Evolutionary conservation across 257 asterid species (phyloP), one percentile per base, ranked within the genome.

Genomic region (Salvia splendens): DNA sequence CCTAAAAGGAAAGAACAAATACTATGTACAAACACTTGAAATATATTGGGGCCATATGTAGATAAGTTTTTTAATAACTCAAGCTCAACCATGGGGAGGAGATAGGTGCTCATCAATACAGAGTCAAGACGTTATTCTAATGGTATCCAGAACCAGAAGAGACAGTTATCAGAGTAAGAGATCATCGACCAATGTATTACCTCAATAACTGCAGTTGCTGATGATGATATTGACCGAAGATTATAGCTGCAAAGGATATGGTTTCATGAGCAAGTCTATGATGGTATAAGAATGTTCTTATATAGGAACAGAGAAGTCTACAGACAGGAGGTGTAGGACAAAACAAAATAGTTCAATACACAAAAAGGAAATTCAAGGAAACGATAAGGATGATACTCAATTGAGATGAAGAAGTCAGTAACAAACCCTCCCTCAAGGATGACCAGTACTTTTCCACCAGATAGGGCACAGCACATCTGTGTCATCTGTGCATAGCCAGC

Each of bases 401-500:
- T 62, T 49, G 24, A 49, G 69, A 75, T 15, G 66, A 47, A 71
- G 62, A 24, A 72, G 52, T 54, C 16, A 73, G 74, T 70, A 71
- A 87, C 95, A 56, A 43, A 93, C 99, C 97, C 99, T 75, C 97
- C 99, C 89, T 90, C 99, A 55, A 93, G 96, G 71, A 93, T 87
- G 72, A 90, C 97, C 73, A 93, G 86, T 75, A 93, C 80, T 84
- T 90, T 93, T 83, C 99, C 95, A 79, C 85, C 85, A 58, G 96
- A 83, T 20, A 93, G 69, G 47, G 82, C 78, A 82, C 72, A 73
- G 74, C 91, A 75, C 95, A 90, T 90, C 53, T 84, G 83, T 50
- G 97, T 88, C 99, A 93, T 88, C 79, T 78, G 91, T 68, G 96
- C 95, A 85, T 82, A 90, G 72, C 99, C 99, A 64, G 73, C 72